Evolutionary conservation across 176 grass and related monocot genomes (phyloP), one percentile per base, ranked within the genome.

Genomic region (Typha latifolia): DNA sequence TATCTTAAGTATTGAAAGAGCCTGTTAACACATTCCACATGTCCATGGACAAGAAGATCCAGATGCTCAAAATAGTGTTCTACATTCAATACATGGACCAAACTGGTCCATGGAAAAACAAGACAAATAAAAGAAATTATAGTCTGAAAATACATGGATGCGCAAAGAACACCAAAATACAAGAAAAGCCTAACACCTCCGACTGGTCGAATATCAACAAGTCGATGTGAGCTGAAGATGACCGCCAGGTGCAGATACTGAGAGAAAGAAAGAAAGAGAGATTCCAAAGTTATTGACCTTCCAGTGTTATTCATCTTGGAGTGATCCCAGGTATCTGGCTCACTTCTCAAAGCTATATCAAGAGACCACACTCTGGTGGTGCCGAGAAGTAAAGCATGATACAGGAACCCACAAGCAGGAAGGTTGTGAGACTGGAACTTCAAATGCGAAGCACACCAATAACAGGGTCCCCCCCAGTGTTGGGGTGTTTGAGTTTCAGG

Each of bases 401-500:
- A 68, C 55, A n/a, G 64, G 52, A 74, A 74, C n/a, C 56, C 73
- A 67, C 81, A 77, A 77, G 37, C 5, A 43, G 37, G 37, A 43
- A 9, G 37, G 37, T 29, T 43, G 37, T 43, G 37, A 43, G 37
- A 10, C 37, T 9, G 37, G 9, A 77, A 73, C 50, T 53, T 81
- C 83, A 93, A 75, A 81, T 90, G 67, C 57, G 89, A 69, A 99
- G 79, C 56, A 80, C 64, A 49, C 81, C 75, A 24, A 73, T 78
- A 48, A 87, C 49, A 12, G 82, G 12, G 21, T 91, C 82, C 11
- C 43, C 50, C 51, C 67, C 77, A 12, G 79, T 74, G 66, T 83
- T 86, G 47, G 81, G 77, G 64, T 99, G 83, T 74, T 81, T 87
- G 84, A 87, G 85, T 68, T 93, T 99, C 66, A 93, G 74, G 81